Base-by-base conservation (phyloP, 768 basidiomycete genomes). In the Tulasnella sp. region DNA sequence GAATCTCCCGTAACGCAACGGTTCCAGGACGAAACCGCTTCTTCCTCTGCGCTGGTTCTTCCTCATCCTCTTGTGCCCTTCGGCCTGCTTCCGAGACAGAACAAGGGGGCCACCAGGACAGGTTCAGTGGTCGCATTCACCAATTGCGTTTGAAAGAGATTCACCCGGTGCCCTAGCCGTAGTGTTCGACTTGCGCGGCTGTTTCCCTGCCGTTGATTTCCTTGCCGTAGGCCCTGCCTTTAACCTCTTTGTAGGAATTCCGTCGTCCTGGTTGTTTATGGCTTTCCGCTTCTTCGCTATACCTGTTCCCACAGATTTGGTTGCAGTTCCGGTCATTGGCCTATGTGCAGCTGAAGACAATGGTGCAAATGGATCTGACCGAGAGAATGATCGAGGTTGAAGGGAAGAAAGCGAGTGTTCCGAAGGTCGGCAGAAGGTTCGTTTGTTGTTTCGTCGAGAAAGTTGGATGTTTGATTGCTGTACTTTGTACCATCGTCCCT, bases 21-120 rank as follows among this genome's bases (percentile, higher is more conserved):
- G 90, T 93, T 8, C 92, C 92, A 0, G 92, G 92, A 62, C 90
- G 80, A 72, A 80, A 97, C n/a, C 92, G 77, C 66, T 72, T 77
- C 67, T 75, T 80, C 78, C 75, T 41, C 54, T 42, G 54, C 3
- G 34, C 54, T 10, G 22, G 41, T 22, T 46, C 54, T 4, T 56
- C 54, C 8, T 53, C 19, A 15, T 56, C 42, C 54, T 24, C 43
- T 7, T 56, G 41, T 3, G 29, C 41, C 15, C 44, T 27, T 4
- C 54, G 43, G 2, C 42, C 52, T n/a, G 31, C 21, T 15, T 25
- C 22, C 9, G 49, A 21, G 21, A 27, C 12, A 1, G 2, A n/a
- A 19, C 49, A 9, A n/a, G n/a, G n/a, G n/a, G n/a, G n/a, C n/a
- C n/a, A n/a, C n/a, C n/a, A n/a, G n/a, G n/a, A n/a, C n/a, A n/a